Evolutionary conservation across 306 rosid species (phyloP).

Genomic region (Hippophae rhamnoides): DNA sequence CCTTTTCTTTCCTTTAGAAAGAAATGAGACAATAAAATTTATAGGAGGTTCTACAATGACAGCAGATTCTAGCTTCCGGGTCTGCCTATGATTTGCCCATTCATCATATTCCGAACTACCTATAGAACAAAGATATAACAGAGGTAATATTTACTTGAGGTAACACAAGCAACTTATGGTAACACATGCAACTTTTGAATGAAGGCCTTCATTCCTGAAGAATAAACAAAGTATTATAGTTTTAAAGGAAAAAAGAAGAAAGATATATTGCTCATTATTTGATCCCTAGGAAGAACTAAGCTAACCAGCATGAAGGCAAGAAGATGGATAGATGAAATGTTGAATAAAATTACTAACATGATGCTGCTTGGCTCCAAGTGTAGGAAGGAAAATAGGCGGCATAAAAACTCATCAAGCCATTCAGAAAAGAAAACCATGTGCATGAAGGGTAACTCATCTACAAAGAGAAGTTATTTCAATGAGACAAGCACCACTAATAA

Average conservation of each 20-base stretch:
- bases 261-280: neutral
- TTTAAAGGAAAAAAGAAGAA: neutral
- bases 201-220: conserved; percentile 82
- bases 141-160: neutral
- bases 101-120: conserved; percentile 96
- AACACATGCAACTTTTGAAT: conserved; percentile 23
- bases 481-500: conserved; percentile 14
- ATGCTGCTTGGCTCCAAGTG: conserved; percentile 96
- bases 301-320: conserved; percentile 5
- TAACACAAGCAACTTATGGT: neutral
- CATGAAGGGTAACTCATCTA: conserved; percentile 61
- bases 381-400: conserved; percentile 81
- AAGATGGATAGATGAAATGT: conserved; percentile 12
- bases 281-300: conserved; percentile 12
- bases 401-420: conserved; percentile 97
- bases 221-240: conserved; percentile 26
- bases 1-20: conserved; percentile 89
- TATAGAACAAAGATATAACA: conserved; percentile 21
- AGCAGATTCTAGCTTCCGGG: conserved; percentile 97
- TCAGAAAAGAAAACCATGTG: conserved; percentile 87
- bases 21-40: conserved; percentile 73
- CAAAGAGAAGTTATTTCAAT: conserved; percentile 30
- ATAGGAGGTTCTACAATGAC: conserved; percentile 85
- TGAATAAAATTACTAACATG: conserved; percentile 46
- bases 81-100: conserved; percentile 94